Evolutionary conservation across 2,329 filamentous ascomycete species (phyloP), one percentile per base, ranked within the genome.

Genomic region (Conoideocrella luteorostrata): DNA sequence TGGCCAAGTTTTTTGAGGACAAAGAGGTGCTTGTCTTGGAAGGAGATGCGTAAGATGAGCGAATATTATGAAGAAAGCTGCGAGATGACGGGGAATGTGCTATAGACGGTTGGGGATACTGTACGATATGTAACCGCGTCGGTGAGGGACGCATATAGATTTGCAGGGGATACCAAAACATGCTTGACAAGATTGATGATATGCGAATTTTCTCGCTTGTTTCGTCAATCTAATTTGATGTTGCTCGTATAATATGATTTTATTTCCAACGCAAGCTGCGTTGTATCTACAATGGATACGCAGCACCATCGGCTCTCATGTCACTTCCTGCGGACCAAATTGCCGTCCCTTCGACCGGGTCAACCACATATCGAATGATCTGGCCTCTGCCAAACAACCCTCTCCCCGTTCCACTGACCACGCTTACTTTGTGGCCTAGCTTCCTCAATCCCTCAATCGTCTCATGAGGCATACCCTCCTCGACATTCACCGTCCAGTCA

Each of bases 301-400:
- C 79, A 2, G 62, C 78, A 0, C 93, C 91, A 64, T 98, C 91
- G 0, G 86, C 91, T 47, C 93, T 78, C 55, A 79, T 75, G 69
- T 98, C 91, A 61, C 90, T 96, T 1, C 89, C 91, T 0, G 82
- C 91, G 44, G 86, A 94, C 78, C 87, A 97, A 2, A 97, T 75
- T 6, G 78, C 71, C 23, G 75, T 72, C 4, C 80, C 79, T 34
- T 93, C 87, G 4, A 77, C 60, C 0, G 69, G 63, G 52, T 96
- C 89, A 21, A 84, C 69, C 60, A 86, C 82, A 59, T 80, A 80
- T 46, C 88, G 71, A 48, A 96, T 93, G 39, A 96, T 75, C 71
- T 97, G 90, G 0, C 91, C 91, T 4, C 88, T 72, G 0, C 90
- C 90, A 68, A 96, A 96, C 66, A 85, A 68, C 1, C 74, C 72